phyloP scores from a whole-genome alignment of 208 protist genomes.

The Crithidia mellificae region DNA sequence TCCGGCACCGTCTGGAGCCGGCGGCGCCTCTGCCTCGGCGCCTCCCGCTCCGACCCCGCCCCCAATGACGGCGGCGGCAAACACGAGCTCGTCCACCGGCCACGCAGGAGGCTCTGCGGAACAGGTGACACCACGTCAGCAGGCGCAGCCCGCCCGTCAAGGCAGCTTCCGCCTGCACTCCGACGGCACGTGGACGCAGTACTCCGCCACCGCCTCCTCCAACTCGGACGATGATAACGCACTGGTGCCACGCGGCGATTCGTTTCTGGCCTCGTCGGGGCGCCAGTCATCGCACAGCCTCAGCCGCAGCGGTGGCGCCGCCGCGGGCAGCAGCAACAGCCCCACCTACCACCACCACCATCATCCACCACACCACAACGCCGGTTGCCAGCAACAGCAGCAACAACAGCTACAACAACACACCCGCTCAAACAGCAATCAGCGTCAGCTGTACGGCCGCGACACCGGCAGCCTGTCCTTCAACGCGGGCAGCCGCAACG shows the following conservation, averaged over 20 bases:
- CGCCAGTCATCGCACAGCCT: constrained; percentile 8
- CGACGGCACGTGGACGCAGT: constrained; percentile 32
- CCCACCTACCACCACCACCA: too few species aligned
- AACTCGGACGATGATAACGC: constrained; percentile 13
- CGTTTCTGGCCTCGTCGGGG: neutral
- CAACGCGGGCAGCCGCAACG: constrained; percentile 4
- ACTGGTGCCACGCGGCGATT: neutral
- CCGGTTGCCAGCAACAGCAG: too few species aligned
- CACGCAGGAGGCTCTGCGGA: constrained; percentile 5
- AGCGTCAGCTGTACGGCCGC: neutral
- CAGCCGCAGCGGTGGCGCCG: neutral
- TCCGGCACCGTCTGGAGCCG: neutral
- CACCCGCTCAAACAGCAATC: neutral
- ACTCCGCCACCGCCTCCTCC: constrained; percentile 9
- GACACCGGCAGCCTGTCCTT: constrained; percentile 10
- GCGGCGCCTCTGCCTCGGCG: neutral
- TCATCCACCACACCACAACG: too few species aligned
- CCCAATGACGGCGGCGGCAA: neutral
- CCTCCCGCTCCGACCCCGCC: neutral
- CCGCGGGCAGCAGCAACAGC: neutral
- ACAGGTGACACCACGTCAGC: constrained; percentile 4
- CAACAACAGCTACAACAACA: neutral
- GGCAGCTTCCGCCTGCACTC: constrained; percentile 33
- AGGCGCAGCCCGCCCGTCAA: constrained; percentile 2
- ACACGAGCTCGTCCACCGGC: too few species aligned